Base-by-base conservation (phyloP, 176 grass and related monocot genomes). In the Tuctoria greenei region DNA sequence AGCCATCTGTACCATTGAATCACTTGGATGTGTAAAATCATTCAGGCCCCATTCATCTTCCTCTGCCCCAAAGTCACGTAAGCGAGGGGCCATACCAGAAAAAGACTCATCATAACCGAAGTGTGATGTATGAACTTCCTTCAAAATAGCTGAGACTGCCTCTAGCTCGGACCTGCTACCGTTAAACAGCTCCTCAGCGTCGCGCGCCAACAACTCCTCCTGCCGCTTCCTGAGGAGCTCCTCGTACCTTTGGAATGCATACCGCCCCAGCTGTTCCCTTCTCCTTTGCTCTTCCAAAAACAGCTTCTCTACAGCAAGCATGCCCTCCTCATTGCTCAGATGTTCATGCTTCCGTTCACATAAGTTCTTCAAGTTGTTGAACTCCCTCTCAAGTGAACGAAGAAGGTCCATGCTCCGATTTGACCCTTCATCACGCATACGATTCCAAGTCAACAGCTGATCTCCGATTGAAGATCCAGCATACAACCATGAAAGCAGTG, bases 281-380 rank as follows among this genome's bases (percentile, higher is more conserved):
- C 66, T 70, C 43, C 68, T 86, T 73, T 91, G 85, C 80, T 99
- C 95, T 82, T 79, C 88, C 76, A 51, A 69, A 40, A 87, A 69
- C 64, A 92, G 68, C 38, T 73, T 86, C 61, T 95, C 89, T 37
- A 92, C 72, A 35, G 77, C 72, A 84, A 83, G 74, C 62, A 95
- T 27, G 38, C 84, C 89, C 28, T 78, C 85, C 86, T 92, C 89
- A 67, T 70, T 82, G 54, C 74, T 79, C 78, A 92, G 71, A 10
- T 85, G 78, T 34, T 99, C 89, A 86, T 74, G 69, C 81, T 99
- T 99, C 81, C 77, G 80, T 52, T 95, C 85, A 64, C 87, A 99
- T 8, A 64, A 81, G 77, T 68, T 90, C 72, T 81, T 81, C 78
- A 93, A 82, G 54, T 46, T 58, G 39, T 50, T 62, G 13, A 92